Base-by-base conservation (phyloP, 257 asterid species). In the Solanum rostratum region DNA sequence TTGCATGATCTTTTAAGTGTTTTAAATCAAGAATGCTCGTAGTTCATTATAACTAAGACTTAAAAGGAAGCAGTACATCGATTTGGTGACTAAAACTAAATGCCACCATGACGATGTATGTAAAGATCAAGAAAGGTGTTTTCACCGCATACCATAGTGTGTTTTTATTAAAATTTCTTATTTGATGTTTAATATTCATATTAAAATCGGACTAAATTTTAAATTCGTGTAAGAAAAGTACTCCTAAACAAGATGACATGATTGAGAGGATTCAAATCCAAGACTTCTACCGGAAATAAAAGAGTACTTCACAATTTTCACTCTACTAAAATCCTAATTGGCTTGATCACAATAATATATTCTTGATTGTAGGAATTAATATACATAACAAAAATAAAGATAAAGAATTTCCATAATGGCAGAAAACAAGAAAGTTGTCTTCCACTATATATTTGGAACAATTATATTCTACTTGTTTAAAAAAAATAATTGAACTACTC, bases 221-320 rank as follows among this genome's bases (percentile, higher is more conserved):
- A 2, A 7, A 59, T n/a, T n/a, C 15, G 10, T 57, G 3, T 57
- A 1, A 1, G 2, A 0, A 20, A 57, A n/a, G 0, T 10, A 20
- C 7, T n/a, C 12, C 7, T 2, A 9, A 55, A 10, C 14, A 57
- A 57, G 20, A 0, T 0, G 6, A 57, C 3, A 59, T n/a, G n/a
- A 4, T 59, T 0, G 9, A 3, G 1, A 2, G 7, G 2, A 57
- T 10, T 59, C 6, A 0, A 0, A 5, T 4, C 0, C 3, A 0
- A 10, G 0, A 10, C 0, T 59, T 59, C 4, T 0, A 57, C n/a
- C n/a, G n/a, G 0, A 2, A 0, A 59, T 59, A 3, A 59, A 59
- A 57, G 0, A 57, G 0, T 57, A 9, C 10, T 57, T 57, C 13
- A 20, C 14, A n/a, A 0, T 33, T 33, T 33, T 33, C 37, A 33